A percentile compares a stretch with the other conserved stretches of the same genome.
These are phyloP conservation scores for Mollisiaceae sp. DNA, from an alignment of 2,329 filamentous ascomycete species.

Conservation along the genomic window DNA sequence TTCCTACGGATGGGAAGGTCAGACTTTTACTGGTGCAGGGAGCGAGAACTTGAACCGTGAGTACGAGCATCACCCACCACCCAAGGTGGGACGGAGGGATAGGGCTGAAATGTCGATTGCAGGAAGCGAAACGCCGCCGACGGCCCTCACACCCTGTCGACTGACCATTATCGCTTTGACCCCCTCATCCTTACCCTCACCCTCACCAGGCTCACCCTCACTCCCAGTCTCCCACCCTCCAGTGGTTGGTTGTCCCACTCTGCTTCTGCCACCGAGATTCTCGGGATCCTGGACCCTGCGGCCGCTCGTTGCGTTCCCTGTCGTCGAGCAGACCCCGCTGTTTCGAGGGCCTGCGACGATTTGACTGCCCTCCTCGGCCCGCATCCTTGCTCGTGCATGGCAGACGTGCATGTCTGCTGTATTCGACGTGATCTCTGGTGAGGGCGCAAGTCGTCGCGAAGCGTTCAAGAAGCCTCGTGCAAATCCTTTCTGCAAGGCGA, in stretches of 20 bases:
- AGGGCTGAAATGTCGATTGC: conserved; percentile 6
- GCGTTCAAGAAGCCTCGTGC: background rate
- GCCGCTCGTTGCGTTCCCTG: conserved; percentile 10
- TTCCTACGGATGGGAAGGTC: background rate
- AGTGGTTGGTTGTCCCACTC: background rate
- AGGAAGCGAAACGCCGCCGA: conserved; percentile 3
- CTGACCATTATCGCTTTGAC: background rate
- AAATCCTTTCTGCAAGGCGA: too few species aligned
- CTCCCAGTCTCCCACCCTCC: background rate
- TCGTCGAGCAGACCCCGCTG: background rate
- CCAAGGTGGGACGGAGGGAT: conserved; percentile 10
- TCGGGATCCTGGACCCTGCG: background rate
- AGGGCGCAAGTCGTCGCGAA: background rate
- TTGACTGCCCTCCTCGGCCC: background rate
- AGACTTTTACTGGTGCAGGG: background rate
- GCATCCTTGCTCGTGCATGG: conserved; percentile 1
- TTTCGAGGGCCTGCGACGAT: conserved; percentile 1
- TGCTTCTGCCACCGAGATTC: conserved; percentile 1
- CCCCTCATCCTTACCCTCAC: background rate
- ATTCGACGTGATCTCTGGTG: background rate
- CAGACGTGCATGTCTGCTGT: background rate
- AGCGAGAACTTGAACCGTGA: conserved; percentile 3
- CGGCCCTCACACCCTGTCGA: background rate
- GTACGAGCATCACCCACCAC: background rate
- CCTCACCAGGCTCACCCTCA: background rate